Base-by-base conservation (phyloP, 306 rosid genomes). In the Sindora glabra region DNA sequence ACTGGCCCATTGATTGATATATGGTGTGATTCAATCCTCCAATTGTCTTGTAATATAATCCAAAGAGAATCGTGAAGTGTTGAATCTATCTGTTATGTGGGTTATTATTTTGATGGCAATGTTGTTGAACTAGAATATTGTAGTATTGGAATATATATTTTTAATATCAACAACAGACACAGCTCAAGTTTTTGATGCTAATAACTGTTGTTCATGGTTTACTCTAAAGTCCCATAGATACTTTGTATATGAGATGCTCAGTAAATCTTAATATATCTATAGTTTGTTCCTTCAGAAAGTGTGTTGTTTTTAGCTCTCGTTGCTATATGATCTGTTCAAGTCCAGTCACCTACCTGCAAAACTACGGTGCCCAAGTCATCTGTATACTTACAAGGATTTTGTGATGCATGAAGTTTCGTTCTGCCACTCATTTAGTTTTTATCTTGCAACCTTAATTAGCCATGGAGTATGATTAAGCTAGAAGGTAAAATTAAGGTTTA, bases 1-100 rank as follows among this genome's bases (percentile, higher is more conserved):
- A 68, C 48, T 84, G 74, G 97, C 97, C 18, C 88, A 80, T 30
- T 89, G 76, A 86, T 59, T 45, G 32, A 45, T 44, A 18, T n/a
- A n/a, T n/a, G n/a, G n/a, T n/a, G n/a, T n/a, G n/a, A n/a, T n/a
- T 56, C 48, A 38, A 42, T 49, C 61, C 68, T 65, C 16, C 61
- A 30, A 56, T 34, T 58, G 3, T 25, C 25, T 52, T 13, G 70
- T 48, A 50, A 56, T 48, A 47, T 52, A 10, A 56, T 71, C 72
- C 65, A 47, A 58, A 68, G 66, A 52, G 56, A 59, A 60, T 72
- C 27, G 24, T 51, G 24, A 59, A 71, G 47, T 71, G 59, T 48
- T 47, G 73, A 59, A 81, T 71, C 59, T 70, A 51, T 59, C 39
- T 58, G 46, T 52, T 57, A 6, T 60, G 64, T 66, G 73, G 69